These are phyloP conservation scores for Cladophialophora exuberans DNA, from an alignment of 2,329 filamentous ascomycete species.

Conservation along the genomic window DNA sequence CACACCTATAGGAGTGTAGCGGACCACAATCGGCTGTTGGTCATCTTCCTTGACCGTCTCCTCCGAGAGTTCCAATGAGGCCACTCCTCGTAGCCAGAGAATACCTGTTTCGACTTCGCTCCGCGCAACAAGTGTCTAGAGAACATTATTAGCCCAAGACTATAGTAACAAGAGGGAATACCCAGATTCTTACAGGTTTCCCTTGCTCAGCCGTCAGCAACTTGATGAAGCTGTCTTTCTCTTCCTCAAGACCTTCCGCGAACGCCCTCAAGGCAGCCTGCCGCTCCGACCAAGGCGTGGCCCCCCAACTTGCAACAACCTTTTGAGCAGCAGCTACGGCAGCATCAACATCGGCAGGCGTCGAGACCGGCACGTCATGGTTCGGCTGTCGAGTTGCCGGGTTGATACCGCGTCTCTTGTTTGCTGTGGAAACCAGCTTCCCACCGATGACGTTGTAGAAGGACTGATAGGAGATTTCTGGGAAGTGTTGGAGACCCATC, in stretches of 20 bases:
- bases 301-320: background rate
- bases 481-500: too few species aligned
- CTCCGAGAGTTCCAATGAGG: background rate
- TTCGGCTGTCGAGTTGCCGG: background rate
- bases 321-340: background rate
- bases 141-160: background rate
- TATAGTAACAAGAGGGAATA: background rate
- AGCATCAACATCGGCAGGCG: background rate
- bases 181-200: background rate
- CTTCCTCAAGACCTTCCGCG: background rate
- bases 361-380: background rate
- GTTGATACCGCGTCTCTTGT: background rate
- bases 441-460: constrained; percentile 2
- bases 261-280: background rate
- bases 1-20: background rate
- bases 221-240: background rate
- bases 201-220: background rate
- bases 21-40: background rate
- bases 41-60: background rate
- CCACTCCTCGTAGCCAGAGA: background rate
- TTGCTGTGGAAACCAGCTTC: background rate
- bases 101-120: background rate
- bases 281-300: background rate
- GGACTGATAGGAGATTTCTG: too few species aligned
- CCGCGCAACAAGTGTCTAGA: background rate